These are phyloP conservation scores for Penicillium parvum DNA, from an alignment of 495 filamentous ascomycete species.

Conservation along the genomic window DNA sequence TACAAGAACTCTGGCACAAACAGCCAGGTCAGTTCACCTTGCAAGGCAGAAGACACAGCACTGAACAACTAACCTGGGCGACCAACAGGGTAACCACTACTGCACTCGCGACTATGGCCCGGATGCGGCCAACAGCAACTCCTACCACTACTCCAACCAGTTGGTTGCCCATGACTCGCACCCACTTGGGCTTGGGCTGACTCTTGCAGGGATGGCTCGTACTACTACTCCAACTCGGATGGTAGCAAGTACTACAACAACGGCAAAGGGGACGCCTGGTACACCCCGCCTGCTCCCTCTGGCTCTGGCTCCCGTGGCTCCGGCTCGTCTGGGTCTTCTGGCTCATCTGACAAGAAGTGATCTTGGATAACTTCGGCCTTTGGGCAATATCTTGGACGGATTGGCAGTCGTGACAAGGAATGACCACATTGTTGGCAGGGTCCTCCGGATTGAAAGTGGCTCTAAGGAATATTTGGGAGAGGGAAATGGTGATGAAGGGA, in stretches of 20 bases:
- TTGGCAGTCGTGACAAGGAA: too few relatives aligned
- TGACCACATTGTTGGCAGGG: too few relatives aligned
- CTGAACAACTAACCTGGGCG: background rate
- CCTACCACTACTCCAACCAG: slow-evolving; percentile 43
- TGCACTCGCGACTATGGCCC: slow-evolving; percentile 36
- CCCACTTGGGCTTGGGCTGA: background rate
- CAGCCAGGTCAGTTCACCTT: slow-evolving; percentile 19
- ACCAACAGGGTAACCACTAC: slow-evolving; percentile 43
- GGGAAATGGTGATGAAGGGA: too few relatives aligned
- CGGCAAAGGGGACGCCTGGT: slow-evolving; percentile 27
- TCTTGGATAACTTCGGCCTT: too few relatives aligned
- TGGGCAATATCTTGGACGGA: too few relatives aligned
- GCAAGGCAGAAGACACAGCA: background rate
- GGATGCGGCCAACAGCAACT: slow-evolving; percentile 25
- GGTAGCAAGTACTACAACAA: slow-evolving; percentile 39
- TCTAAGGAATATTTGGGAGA: too few relatives aligned
- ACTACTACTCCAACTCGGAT: slow-evolving; percentile 40
- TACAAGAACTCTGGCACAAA: slow-evolving; percentile 35
- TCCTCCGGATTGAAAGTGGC: too few relatives aligned
- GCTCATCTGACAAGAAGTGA: background rate
- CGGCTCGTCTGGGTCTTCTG: background rate
- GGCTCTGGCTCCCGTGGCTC: background rate
- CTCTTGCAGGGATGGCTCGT: slow-evolving; percentile 28
- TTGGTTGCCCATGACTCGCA: slow-evolving; percentile 2
- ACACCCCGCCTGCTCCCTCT: slow-evolving; percentile 18